Conservation (phyloP, 371 early-diverging fungal genomes). For the Mucor racemosus region DNA sequence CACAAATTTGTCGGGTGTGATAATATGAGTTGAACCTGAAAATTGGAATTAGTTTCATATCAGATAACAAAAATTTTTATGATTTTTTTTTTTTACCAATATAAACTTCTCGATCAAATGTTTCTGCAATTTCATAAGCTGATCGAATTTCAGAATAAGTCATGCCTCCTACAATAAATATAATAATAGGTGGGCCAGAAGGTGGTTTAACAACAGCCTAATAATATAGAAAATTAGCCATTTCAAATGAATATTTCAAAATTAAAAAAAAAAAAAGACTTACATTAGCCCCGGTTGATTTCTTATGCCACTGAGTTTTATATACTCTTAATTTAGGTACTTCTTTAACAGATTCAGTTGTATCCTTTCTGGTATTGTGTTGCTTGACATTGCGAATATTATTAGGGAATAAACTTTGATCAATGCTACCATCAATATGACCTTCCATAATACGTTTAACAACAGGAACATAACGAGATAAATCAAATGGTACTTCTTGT, state of each 20-base stretch:
- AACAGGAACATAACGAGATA: conserved; percentile 74
- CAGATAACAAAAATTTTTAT: background rate
- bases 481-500: conserved; percentile 67
- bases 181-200: conserved; percentile 56
- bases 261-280: background rate
- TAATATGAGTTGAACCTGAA: conserved; percentile 75
- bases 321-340: conserved; percentile 51
- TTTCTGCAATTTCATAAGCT: conserved; percentile 79
- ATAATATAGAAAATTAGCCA: no score
- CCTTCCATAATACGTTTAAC: conserved; percentile 65
- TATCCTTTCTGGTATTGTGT: conserved; percentile 34
- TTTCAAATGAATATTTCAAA: background rate
- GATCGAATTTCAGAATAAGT: conserved; percentile 92
- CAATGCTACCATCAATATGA: conserved; percentile 64
- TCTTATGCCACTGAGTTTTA: conserved; percentile 65
- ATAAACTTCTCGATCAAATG: conserved; percentile 76
- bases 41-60: background rate
- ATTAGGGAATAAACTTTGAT: conserved; percentile 63
- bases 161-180: conserved; percentile 93
- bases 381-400: conserved; percentile 57
- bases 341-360: conserved; percentile 35
- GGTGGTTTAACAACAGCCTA: conserved; percentile 55
- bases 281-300: conserved; percentile 38
- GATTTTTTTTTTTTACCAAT: conserved; percentile 61
- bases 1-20: conserved; percentile 81